Evolutionary conservation across 495 filamentous ascomycete species (phyloP), one percentile per base, ranked within the genome.

Genomic region (Neurospora sp.): DNA sequence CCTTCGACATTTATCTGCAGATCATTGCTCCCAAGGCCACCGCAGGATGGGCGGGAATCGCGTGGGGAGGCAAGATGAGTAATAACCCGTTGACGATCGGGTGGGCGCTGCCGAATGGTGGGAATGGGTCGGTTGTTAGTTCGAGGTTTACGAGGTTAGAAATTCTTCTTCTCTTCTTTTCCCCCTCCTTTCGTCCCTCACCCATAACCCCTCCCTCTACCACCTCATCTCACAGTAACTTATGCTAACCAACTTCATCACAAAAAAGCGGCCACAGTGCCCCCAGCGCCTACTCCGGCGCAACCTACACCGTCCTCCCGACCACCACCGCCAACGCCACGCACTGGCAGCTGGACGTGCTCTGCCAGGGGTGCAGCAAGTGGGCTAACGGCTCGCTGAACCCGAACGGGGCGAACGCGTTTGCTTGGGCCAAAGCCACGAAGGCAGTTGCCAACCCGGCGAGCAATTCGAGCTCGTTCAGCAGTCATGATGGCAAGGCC

Each of bases 41-140:
- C 14, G 80, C 81, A 3, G 85, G 82, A 27, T 88, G 86, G 86
- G 82, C 80, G 0, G 84, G 81, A 7, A 46, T 88, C 18, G 83
- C 82, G 2, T 87, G 84, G 85, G 86, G 83, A 27, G 86, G 86
- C 10, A 83, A 79, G 71, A 88, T 88, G 86, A 75, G 79, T 14
- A 79, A 79, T 44, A 86, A 87, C 74, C 86, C 86, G 12, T 79
- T 88, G 46, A 82, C 83, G 1, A 76, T 88, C 1, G 83, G 72
- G 0, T 88, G 84, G 83, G 72, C 78, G 37, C 5, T 59, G 48
- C 72, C 78, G 10, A 77, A 73, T 35, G 84, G 83, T 69, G 82
- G 83, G 0, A 77, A 84, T 18, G 76, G 23, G 5, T 80, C 81
- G 0, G 72, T 84, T 2, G 77, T 83, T 4, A 83, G 83, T 20